These are phyloP conservation scores for Leccinum variicolor DNA, from an alignment of 768 basidiomycete species.

Conservation along the genomic window DNA sequence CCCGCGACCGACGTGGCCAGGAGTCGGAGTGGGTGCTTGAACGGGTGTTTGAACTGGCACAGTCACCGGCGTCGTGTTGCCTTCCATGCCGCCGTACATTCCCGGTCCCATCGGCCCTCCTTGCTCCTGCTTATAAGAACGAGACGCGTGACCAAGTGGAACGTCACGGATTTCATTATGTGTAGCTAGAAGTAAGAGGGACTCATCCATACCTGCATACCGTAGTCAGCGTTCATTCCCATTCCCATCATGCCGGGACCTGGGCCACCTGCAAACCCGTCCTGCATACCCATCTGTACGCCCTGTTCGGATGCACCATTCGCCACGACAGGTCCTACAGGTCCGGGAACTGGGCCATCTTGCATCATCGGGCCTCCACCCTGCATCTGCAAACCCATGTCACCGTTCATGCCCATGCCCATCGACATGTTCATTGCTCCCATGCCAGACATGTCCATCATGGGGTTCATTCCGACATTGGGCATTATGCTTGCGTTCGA, in stretches of 20 bases:
- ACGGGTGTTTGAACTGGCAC: constrained; percentile 35
- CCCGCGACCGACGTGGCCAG: constrained; percentile 28
- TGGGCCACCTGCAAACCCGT: constrained; percentile 38
- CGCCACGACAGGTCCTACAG: constrained; percentile 33
- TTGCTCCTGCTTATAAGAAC: constrained; percentile 46
- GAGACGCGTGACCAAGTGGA: constrained; percentile 22
- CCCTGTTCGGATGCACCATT: constrained; percentile 38
- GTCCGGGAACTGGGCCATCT: constrained; percentile 36
- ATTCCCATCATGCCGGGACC: constrained; percentile 67
- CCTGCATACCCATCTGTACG: constrained; percentile 40
- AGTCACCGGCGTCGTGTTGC: constrained; percentile 46
- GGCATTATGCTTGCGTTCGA: constrained; percentile 55
- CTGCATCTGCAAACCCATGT: constrained; percentile 57
- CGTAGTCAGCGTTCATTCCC: constrained; percentile 66
- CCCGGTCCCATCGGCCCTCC: constrained; percentile 58
- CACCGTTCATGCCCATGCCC: constrained; percentile 62
- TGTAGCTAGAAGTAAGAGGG: constrained; percentile 30
- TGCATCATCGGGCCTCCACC: constrained; percentile 55
- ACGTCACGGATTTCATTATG: constrained; percentile 37
- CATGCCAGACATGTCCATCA: constrained; percentile 80
- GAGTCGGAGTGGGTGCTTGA: constrained; percentile 30
- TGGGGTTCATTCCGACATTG: constrained; percentile 52
- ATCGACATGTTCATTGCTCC: constrained; percentile 51
- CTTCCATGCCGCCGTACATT: constrained; percentile 67
- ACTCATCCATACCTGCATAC: constrained; percentile 62